These are phyloP conservation scores for Pleodorina starrii DNA, from an alignment of 139 green algal genomes.

Conservation along the genomic window DNA sequence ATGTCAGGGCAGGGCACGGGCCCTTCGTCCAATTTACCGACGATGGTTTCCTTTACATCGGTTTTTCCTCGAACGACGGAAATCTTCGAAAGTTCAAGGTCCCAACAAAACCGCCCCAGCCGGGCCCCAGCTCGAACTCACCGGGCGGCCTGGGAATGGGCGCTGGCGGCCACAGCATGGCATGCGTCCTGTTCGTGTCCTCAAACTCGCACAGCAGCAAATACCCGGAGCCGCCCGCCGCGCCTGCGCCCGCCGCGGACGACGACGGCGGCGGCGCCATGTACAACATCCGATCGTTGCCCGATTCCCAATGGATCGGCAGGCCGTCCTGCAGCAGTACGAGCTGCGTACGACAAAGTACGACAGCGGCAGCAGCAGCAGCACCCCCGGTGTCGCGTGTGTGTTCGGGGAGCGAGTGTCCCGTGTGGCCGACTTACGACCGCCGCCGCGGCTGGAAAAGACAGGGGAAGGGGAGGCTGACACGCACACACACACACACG, in stretches of 20 bases:
- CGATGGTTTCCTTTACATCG: too few relatives aligned
- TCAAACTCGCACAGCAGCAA: constrained; percentile 10
- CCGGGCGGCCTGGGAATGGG: not conserved
- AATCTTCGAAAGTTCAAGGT: too few relatives aligned
- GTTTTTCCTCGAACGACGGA: too few relatives aligned
- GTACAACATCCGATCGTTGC: constrained; percentile 41
- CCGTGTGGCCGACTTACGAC: too few relatives aligned
- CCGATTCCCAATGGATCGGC: constrained; percentile 38
- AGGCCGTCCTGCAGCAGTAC: constrained; percentile 41
- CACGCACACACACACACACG: too few relatives aligned
- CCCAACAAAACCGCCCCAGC: too few relatives aligned
- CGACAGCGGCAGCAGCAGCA: not conserved
- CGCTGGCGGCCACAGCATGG: constrained; percentile 37
- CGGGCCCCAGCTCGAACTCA: not conserved
- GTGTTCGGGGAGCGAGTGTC: too few relatives aligned
- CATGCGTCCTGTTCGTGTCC: constrained; percentile 2
- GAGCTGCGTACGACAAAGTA: not conserved
- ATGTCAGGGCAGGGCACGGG: too few relatives aligned
- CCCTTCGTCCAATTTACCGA: too few relatives aligned
- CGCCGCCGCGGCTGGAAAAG: too few relatives aligned
- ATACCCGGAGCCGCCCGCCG: not conserved
- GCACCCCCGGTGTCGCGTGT: too few relatives aligned
- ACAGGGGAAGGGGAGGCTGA: not conserved
- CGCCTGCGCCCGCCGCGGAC: too few relatives aligned
- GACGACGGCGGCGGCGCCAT: not conserved